Base-by-base conservation (phyloP, 2,329 filamentous ascomycete species). In the Elsinoe batatas region DNA sequence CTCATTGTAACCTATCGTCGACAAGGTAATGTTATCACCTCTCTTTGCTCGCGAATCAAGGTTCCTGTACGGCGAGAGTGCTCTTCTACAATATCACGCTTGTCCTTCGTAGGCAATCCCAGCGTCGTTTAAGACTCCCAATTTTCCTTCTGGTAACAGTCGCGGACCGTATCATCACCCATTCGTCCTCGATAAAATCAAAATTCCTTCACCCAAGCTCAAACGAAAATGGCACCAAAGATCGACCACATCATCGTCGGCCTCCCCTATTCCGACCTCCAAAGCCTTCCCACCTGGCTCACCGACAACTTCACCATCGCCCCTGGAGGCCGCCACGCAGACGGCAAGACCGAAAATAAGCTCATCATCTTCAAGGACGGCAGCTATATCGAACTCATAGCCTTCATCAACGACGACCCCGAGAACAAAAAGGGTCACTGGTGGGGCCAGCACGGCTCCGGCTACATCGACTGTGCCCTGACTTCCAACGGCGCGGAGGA, bases 371-470 rank as follows among this genome's bases (percentile, higher is more conserved):
- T 87, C 58, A 63, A 72, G 22, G 83, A 86, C 61, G 83, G 83
- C 30, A 77, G 76, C 18, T 87, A 87, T 68, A 71, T 87, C 54
- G 83, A 87, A 64, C 70, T 86, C 51, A 83, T 85, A 58, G 77
- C 80, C 37, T 86, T 85, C 64, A 70, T 80, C 49, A 65, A 77
- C 17, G 74, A 72, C 40, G 64, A 67, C 33, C 61, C 67, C n/a
- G 68, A 71, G 3, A 61, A 67, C 5, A 72, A 76, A 3, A 63
- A 63, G 5, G 67, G 69, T 1, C 82, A 86, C 62, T 78, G 78
- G 63, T 87, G 83, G 83, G 81, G 78, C 0, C 64, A 67, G 0
- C 74, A 78, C 8, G 60, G 67, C 0, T 74, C 75, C 32, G 78
- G 79, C 3, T 70, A 79, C 40, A 74, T 85, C 59, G 84, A 85